Evolutionary conservation across 345 rosid species (phyloP), one percentile per base, ranked within the genome.

Genomic region (Arabis alpina): DNA sequence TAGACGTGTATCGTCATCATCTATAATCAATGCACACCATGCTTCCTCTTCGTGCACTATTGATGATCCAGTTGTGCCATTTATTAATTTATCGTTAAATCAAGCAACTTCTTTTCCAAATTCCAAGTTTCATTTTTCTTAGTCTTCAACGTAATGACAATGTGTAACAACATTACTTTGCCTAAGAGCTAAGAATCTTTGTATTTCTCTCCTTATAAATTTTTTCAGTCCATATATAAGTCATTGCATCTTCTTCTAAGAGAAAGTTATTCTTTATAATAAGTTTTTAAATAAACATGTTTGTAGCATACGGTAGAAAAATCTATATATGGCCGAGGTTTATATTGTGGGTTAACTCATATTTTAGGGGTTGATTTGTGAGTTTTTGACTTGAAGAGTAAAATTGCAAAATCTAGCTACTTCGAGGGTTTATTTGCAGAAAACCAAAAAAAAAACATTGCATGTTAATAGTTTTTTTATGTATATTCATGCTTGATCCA

Each of bases 381-480:
- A n/a, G n/a, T n/a, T n/a, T n/a, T n/a, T n/a, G n/a, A n/a, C n/a
- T n/a, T n/a, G n/a, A n/a, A n/a, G n/a, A n/a, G n/a, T n/a, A n/a
- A n/a, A n/a, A n/a, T n/a, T n/a, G n/a, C n/a, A n/a, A n/a, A n/a
- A n/a, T n/a, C n/a, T n/a, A n/a, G n/a, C n/a, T n/a, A n/a, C n/a
- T n/a, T n/a, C n/a, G n/a, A n/a, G n/a, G n/a, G n/a, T n/a, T n/a
- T n/a, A n/a, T n/a, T n/a, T n/a, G n/a, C n/a, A n/a, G n/a, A n/a
- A n/a, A n/a, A n/a, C n/a, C n/a, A n/a, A n/a, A n/a, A 64, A 50
- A 39, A 39, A 58, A 64, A 64, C 69, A 51, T 37, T 3, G 19
- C 69, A 61, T 53, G 66, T 45, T 44, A 10, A 61, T 34, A 23
- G 0, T 39, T 6, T 39, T 36, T 16, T 2, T 36, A 55, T 15